phyloP scores from a whole-genome alignment of 129 eudicot genomes.

The Flaveria robusta region DNA sequence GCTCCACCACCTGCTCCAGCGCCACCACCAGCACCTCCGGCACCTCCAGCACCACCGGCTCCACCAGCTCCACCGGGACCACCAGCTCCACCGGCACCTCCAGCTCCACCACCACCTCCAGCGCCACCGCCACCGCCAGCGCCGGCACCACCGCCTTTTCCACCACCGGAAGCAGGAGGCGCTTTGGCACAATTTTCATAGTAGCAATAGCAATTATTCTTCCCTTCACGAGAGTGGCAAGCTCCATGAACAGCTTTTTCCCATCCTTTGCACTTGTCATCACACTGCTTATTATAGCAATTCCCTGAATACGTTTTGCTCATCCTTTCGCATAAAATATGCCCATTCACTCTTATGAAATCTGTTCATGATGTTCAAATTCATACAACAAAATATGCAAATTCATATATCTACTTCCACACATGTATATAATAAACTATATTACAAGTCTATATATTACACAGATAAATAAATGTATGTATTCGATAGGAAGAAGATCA shows the following conservation, averaged over 20 bases:
- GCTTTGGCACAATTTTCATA: conserved; percentile 11
- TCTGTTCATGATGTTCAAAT: not conserved
- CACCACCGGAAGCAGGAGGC: not conserved
- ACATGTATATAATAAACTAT: no score
- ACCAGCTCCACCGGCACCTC: no score
- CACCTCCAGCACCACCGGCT: not conserved
- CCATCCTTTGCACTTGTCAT: conserved; percentile 12
- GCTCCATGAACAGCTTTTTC: conserved; percentile 25
- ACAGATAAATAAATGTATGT: no score
- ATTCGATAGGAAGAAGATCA: no score
- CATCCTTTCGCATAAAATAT: conserved; percentile 8
- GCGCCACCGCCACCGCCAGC: not conserved
- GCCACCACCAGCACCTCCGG: not conserved
- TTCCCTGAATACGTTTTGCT: conserved; percentile 28
- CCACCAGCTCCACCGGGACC: not conserved
- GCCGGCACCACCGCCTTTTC: not conserved
- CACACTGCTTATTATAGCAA: conserved; percentile 19
- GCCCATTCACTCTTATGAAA: not conserved
- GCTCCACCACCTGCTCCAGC: not conserved
- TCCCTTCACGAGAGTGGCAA: conserved; percentile 3
- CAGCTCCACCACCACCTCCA: not conserved
- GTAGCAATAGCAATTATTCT: conserved; percentile 15
- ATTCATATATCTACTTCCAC: no score
- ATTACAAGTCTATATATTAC: no score
- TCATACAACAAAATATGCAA: no score